A percentile compares a stretch with the other conserved stretches of the same genome.
phyloP scores from a whole-genome alignment of 2,329 filamentous ascomycete genomes.

The Scopulariopsis brevicaulis region DNA sequence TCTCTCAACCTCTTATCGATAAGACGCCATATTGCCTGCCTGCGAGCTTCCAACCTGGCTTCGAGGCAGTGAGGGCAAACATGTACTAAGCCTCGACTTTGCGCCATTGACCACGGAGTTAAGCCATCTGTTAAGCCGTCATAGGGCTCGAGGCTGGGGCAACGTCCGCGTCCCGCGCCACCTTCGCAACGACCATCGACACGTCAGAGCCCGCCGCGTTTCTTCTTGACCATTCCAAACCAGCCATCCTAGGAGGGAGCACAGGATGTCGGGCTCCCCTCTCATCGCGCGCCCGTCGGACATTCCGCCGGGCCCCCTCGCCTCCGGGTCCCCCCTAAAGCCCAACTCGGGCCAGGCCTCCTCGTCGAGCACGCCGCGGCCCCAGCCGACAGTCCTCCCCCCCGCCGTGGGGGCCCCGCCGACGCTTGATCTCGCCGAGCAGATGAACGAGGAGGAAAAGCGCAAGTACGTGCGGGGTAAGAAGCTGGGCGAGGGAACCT shows the following conservation, averaged over 20 bases:
- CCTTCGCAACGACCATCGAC: not conserved
- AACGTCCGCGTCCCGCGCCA: not conserved
- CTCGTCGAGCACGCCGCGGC: slow-evolving; percentile 16
- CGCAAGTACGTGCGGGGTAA: slow-evolving; percentile 86
- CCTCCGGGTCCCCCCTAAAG: slow-evolving; percentile 12
- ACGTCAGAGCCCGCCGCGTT: not conserved
- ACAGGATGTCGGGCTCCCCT: slow-evolving; percentile 24
- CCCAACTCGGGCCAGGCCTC: slow-evolving; percentile 14
- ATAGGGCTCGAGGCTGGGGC: no score
- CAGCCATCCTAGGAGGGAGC: not conserved
- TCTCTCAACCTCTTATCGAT: not conserved
- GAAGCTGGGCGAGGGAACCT: slow-evolving; percentile 92
- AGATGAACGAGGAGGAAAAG: slow-evolving; percentile 72
- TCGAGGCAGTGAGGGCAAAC: not conserved
- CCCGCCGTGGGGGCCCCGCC: slow-evolving; percentile 19
- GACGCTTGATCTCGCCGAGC: slow-evolving; percentile 57
- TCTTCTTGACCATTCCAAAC: not conserved
- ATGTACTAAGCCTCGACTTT: not conserved
- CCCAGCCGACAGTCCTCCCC: slow-evolving; percentile 10
- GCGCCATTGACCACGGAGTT: no score
- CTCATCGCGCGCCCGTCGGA: slow-evolving; percentile 18
- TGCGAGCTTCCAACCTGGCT: not conserved
- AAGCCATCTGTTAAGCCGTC: no score
- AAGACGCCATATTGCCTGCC: not conserved
- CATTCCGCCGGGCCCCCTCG: slow-evolving; percentile 5